phyloP scores from a whole-genome alignment of 164 flowering plant genomes.

The Cinnamomum micranthum region DNA sequence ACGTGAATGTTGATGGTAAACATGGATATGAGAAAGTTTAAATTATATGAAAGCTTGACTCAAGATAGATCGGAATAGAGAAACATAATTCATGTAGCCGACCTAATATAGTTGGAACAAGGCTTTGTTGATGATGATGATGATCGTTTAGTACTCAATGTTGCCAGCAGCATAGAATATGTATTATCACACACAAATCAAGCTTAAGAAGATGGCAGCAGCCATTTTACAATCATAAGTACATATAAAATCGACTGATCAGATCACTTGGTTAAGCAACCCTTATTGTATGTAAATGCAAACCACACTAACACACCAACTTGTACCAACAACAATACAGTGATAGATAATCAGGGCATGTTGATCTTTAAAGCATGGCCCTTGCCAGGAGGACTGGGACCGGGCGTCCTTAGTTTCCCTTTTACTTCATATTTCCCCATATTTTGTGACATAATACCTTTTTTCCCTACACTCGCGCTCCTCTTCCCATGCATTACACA shows the following conservation, averaged over 20 bases:
- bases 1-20: too few relatives aligned
- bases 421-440: not conserved
- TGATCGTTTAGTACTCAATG: not conserved
- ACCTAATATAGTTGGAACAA: too few relatives aligned
- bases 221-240: not conserved
- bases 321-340: not conserved
- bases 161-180: not conserved
- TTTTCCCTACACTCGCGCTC: not conserved
- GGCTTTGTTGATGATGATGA: too few relatives aligned
- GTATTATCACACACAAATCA: not conserved
- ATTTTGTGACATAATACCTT: not conserved
- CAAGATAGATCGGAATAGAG: too few relatives aligned
- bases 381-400: not conserved
- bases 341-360: too few relatives aligned
- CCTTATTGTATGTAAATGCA: not conserved
- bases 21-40: too few relatives aligned
- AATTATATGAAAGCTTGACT: too few relatives aligned
- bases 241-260: not conserved
- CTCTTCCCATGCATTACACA: not conserved
- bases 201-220: not conserved
- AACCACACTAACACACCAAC: not conserved
- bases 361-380: not conserved
- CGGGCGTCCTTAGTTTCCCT: not conserved
- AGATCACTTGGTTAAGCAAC: not conserved
- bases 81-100: too few relatives aligned